Base-by-base conservation (phyloP, 2,329 filamentous ascomycete genomes). In the Beauveria brongniartii region DNA sequence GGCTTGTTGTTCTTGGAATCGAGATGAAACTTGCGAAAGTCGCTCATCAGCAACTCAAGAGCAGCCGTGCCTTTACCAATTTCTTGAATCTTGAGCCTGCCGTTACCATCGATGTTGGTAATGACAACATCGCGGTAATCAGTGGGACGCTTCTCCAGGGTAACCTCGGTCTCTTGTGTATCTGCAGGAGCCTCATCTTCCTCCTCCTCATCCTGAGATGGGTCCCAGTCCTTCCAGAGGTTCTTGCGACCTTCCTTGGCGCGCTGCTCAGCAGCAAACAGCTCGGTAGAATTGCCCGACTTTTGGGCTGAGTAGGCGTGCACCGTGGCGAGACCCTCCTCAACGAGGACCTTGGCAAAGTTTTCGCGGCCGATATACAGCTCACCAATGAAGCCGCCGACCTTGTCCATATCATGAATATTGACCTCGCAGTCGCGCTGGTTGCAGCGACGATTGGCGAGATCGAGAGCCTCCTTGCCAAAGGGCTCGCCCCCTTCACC, bases 341-440 rank as follows among this genome's bases (percentile, higher is more conserved):
- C 94, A 1, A 99, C 86, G 1, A 99, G 83, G 2, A 91, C 75
- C 80, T 96, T 97, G 69, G 92, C 91, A 71, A 99, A 96, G 78
- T 90, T 97, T 76, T 97, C 93, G 58, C 92, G 90, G 79, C 92
- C 93, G 73, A 99, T 84, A 74, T 92, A 97, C 26, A 99, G 81
- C 16, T 91, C 90, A 60, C 94, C 94, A 67, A 99, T 97, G 79
- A 99, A 99, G 43, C 94, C 94, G 68, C 94, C 94, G 28, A 94
- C 88, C 80, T 97, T 97, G 81, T 99, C 94, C 67, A 91, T 90
- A 69, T 92, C 92, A 73, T 96, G 87, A 22, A 99, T 89, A 68
- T 99, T 92, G 62, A 99, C 90, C 75, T 97, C 93, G 54, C 94
- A 92, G 74, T 99, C 94, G 59, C 94, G 88, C 78, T 99, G 94